Conservation (phyloP, 768 basidiomycete genomes). For the Panaeolus papilionaceus region DNA sequence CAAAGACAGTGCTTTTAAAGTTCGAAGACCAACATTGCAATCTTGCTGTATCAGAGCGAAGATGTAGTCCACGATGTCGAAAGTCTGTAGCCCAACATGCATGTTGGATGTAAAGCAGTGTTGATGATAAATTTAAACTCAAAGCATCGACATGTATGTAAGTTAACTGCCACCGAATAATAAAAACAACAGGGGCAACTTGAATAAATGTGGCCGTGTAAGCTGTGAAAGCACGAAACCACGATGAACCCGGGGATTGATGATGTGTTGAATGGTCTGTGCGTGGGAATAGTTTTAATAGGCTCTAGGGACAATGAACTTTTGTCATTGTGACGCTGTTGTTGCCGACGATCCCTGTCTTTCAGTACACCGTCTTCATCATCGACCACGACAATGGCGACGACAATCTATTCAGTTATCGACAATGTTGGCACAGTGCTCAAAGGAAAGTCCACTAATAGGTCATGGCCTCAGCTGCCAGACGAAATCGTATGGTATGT, state of each 20-base stretch:
- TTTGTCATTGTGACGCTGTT: slow-evolving; percentile 33
- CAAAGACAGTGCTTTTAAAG: neutral
- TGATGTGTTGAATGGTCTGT: slow-evolving; percentile 39
- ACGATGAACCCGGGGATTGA: slow-evolving; percentile 15
- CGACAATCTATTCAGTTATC: slow-evolving; percentile 25
- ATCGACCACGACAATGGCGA: slow-evolving; percentile 29
- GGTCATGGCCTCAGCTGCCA: slow-evolving; percentile 39
- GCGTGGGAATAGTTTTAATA: slow-evolving; percentile 44
- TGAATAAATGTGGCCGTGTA: slow-evolving; percentile 10
- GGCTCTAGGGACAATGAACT: slow-evolving; percentile 27
- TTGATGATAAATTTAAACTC: neutral
- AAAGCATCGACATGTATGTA: neutral
- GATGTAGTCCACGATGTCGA: slow-evolving; percentile 8
- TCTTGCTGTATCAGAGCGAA: neutral
- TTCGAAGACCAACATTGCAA: neutral
- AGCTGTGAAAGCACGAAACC: slow-evolving; percentile 13
- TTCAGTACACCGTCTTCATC: slow-evolving; percentile 35
- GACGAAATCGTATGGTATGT: slow-evolving; percentile 36
- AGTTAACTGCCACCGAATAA: slow-evolving; percentile 1
- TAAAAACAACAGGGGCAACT: neutral
- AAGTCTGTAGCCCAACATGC: slow-evolving; percentile 8
- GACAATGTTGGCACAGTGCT: slow-evolving; percentile 12
- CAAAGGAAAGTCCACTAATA: slow-evolving; percentile 35
- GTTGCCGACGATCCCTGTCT: slow-evolving; percentile 41
- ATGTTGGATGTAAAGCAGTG: neutral